Conservation (phyloP, 176 grass and related monocot species). For the Aegilops sharonensis region DNA sequence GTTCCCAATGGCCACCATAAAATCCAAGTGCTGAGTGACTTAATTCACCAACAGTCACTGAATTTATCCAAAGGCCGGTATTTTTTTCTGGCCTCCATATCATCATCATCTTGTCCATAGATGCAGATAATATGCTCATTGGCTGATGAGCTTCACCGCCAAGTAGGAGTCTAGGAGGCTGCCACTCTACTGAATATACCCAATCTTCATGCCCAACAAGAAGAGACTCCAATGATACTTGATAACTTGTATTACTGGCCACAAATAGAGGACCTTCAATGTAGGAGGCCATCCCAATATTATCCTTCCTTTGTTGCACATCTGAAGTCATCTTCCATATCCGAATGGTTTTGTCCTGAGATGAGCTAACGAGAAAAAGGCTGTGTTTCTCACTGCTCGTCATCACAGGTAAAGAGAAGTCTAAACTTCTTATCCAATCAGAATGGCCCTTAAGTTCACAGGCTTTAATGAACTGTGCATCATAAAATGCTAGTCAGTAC, state of each 20-base stretch:
- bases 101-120: conserved; percentile 99
- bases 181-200: conserved; percentile 96
- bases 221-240: conserved; percentile 87
- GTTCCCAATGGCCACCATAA: conserved; percentile 90
- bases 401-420: conserved; percentile 78
- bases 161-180: conserved; percentile 56
- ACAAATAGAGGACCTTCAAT: conserved; percentile 88
- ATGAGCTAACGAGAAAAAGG: conserved; percentile 89
- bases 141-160: conserved; percentile 60
- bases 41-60: conserved; percentile 90
- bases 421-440: conserved; percentile 97
- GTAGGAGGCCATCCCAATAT: conserved; percentile 78
- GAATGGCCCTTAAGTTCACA: conserved; percentile 97
- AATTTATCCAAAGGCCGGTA: conserved; percentile 94
- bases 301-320: conserved; percentile 45
- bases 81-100: conserved; percentile 88
- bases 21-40: conserved; percentile 84
- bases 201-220: conserved; percentile 94
- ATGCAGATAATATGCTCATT: conserved; percentile 92
- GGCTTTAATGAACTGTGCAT: conserved; percentile 60
- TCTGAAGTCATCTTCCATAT: conserved; percentile 85
- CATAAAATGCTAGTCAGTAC: conserved; percentile 27
- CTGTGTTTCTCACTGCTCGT: conserved; percentile 45
- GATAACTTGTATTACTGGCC: conserved; percentile 49
- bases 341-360: conserved; percentile 93